phyloP scores from a whole-genome alignment of 257 asterid species.

The Ligustrum vulgare region DNA sequence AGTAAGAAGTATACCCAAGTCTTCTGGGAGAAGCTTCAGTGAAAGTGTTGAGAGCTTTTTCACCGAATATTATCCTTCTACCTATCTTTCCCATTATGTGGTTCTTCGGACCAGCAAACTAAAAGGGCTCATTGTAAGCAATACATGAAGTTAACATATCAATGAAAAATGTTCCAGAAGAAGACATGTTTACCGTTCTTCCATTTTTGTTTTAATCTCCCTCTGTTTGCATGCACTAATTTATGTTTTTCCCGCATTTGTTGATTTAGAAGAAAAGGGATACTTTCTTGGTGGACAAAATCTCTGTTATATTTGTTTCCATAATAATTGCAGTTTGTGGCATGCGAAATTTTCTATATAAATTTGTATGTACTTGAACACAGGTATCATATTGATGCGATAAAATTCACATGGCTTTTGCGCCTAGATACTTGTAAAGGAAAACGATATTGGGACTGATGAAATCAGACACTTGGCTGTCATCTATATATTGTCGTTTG shows the following conservation, averaged over 20 bases:
- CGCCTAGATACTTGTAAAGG: background rate
- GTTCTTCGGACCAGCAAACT: conserved; percentile 77
- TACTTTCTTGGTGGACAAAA: conserved; percentile 3
- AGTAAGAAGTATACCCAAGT: conserved; percentile 84
- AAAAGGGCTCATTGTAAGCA: conserved; percentile 75
- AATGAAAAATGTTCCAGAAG: conserved; percentile 16
- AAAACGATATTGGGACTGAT: background rate
- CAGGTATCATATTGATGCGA: background rate
- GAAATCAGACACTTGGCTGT: background rate
- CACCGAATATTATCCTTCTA: conserved; percentile 68
- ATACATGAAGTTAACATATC: conserved; percentile 18
- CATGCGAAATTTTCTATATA: background rate
- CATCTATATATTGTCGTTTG: background rate
- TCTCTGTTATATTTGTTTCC: conserved; percentile 11
- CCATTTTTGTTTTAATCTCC: conserved; percentile 7
- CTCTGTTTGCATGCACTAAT: conserved; percentile 2
- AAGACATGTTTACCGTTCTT: conserved; percentile 17
- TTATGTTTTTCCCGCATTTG: background rate
- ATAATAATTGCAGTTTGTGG: background rate
- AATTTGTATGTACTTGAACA: background rate
- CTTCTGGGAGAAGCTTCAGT: conserved; percentile 64
- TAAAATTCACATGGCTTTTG: conserved; percentile 8
- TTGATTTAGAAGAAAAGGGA: background rate
- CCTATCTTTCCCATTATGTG: conserved; percentile 86
- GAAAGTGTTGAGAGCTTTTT: conserved; percentile 80